phyloP scores from a whole-genome alignment of 164 flowering plant species.

The Nelumbo lutea region DNA sequence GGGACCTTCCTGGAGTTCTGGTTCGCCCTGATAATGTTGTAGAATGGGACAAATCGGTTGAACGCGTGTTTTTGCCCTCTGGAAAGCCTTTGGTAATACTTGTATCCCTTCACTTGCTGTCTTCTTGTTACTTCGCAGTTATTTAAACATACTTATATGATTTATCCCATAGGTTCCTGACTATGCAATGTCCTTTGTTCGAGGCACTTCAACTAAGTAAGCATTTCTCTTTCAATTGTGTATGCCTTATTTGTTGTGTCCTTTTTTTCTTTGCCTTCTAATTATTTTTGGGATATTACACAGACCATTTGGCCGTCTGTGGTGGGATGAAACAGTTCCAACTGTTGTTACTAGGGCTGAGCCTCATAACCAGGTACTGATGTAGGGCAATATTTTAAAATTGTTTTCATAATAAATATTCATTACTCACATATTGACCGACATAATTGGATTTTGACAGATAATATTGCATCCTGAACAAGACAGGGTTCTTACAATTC shows the following conservation, averaged over 20 bases:
- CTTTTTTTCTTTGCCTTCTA: not conserved
- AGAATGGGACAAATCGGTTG: constrained; percentile 45
- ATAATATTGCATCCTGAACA: constrained; percentile 63
- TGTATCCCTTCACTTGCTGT: not conserved
- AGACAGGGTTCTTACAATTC: constrained; percentile 70
- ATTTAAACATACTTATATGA: not conserved
- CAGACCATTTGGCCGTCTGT: constrained; percentile 79
- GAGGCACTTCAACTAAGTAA: constrained; percentile 70
- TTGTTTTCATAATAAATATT: not conserved
- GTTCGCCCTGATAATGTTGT: constrained; percentile 52
- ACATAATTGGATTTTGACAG: constrained; percentile 20
- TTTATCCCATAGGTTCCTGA: constrained; percentile 58
- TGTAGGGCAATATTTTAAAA: not conserved
- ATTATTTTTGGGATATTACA: not conserved
- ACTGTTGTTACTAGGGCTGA: constrained; percentile 88
- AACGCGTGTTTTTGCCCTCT: constrained; percentile 39
- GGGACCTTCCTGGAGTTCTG: constrained; percentile 68
- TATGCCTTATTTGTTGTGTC: not conserved
- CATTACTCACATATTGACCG: not conserved
- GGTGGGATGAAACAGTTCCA: constrained; percentile 89
- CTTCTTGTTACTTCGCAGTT: not conserved
- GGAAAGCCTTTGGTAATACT: constrained; percentile 66
- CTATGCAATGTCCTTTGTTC: constrained; percentile 61
- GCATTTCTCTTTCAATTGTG: constrained; percentile 1
- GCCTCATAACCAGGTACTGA: constrained; percentile 79